Conservation (phyloP, 1,284 basidiomycete genomes). For the Filobasidium uniguttulatum region DNA sequence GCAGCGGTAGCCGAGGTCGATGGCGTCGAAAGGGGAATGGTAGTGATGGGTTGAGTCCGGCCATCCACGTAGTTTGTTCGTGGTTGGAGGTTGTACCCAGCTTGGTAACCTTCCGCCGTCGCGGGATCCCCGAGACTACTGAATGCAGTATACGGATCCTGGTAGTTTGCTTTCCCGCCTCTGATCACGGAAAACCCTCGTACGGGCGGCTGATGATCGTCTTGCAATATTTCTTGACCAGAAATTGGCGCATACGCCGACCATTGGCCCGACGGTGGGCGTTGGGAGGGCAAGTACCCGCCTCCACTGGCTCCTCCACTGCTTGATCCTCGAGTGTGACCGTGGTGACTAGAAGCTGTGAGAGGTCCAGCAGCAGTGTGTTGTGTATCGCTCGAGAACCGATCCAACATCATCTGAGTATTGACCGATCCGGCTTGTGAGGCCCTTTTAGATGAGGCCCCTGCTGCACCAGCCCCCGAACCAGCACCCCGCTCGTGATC, state of each 20-base stretch:
- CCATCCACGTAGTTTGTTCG: constrained; percentile 2
- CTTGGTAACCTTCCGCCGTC: neutral
- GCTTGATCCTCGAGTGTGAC: neutral
- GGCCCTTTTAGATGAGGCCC: constrained; percentile 18
- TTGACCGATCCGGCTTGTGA: constrained; percentile 30
- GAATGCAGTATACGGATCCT: constrained; percentile 17
- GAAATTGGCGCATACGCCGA: constrained; percentile 17
- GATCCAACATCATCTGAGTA: constrained; percentile 37
- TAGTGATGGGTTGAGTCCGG: constrained; percentile 2
- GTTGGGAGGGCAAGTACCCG: constrained; percentile 17
- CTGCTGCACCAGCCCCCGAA: too few species aligned
- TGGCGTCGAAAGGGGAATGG: constrained; percentile 1
- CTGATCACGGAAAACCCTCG: constrained; percentile 31
- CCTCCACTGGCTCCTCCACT: too few species aligned
- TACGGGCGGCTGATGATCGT: neutral
- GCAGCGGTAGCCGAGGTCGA: neutral
- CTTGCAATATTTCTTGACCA: constrained; percentile 12
- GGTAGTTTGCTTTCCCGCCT: constrained; percentile 28
- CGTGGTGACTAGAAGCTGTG: constrained; percentile 17
- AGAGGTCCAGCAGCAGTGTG: constrained; percentile 10
- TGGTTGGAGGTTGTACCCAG: constrained; percentile 2
- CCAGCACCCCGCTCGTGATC: too few species aligned
- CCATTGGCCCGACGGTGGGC: constrained; percentile 8
- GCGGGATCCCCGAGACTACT: neutral
- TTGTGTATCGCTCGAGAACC: constrained; percentile 27